A percentile compares a stretch with the other conserved stretches of the same genome.
Evolutionary conservation across 2,329 filamentous ascomycete genomes (phyloP).

Genomic region (Epichloe elymi): DNA sequence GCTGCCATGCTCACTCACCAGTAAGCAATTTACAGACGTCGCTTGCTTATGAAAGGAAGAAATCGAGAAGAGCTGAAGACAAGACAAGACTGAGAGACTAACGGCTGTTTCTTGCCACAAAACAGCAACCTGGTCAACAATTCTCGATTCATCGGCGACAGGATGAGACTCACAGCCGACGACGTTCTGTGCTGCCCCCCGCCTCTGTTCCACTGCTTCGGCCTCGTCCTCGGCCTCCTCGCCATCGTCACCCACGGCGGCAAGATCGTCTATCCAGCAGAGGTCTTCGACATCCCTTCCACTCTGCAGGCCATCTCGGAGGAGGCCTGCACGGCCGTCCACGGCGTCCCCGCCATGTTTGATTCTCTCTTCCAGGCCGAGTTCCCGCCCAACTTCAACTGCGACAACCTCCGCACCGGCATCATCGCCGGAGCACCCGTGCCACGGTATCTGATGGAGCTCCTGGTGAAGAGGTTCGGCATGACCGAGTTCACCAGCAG

Average conservation of each 20-base stretch:
- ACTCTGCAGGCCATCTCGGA: slow-evolving; percentile 54
- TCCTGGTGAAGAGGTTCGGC: slow-evolving; percentile 55
- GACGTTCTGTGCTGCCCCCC: slow-evolving; percentile 71
- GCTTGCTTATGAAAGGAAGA: background rate
- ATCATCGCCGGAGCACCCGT: slow-evolving; percentile 72
- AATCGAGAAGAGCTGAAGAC: background rate
- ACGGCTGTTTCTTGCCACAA: background rate
- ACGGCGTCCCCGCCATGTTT: slow-evolving; percentile 79
- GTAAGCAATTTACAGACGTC: slow-evolving; percentile 19
- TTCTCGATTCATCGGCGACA: slow-evolving; percentile 57
- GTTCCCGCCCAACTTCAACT: slow-evolving; percentile 27
- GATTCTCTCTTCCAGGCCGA: slow-evolving; percentile 46
- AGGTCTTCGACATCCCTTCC: slow-evolving; percentile 56
- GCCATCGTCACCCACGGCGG: slow-evolving; percentile 61
- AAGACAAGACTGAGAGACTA: background rate
- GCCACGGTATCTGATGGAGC: slow-evolving; percentile 60
- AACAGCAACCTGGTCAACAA: slow-evolving; percentile 49
- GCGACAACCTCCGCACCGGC: slow-evolving; percentile 52
- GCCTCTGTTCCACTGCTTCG: slow-evolving; percentile 78
- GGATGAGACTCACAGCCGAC: slow-evolving; percentile 52
- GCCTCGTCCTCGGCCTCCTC: slow-evolving; percentile 63
- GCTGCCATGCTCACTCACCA: slow-evolving; percentile 63
- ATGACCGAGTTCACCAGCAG: slow-evolving; percentile 63
- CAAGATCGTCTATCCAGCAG: slow-evolving; percentile 63
- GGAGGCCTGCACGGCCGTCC: slow-evolving; percentile 59